These are phyloP conservation scores for Nemania sp. DNA, from an alignment of 2,329 filamentous ascomycete genomes.

Conservation along the genomic window DNA sequence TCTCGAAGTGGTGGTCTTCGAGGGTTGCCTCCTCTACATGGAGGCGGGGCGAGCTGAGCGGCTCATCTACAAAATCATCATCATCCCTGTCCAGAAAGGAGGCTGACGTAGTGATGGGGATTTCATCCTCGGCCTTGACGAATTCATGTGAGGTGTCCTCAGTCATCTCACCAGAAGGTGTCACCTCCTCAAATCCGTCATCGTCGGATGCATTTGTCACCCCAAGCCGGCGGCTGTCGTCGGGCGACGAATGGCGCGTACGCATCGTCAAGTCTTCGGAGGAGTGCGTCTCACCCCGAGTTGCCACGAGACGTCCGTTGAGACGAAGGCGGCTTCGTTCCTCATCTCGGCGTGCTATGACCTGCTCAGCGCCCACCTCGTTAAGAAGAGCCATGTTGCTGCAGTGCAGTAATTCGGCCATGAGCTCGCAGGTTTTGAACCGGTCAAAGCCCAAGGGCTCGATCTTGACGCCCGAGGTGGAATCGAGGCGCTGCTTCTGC, in stretches of 20 bases:
- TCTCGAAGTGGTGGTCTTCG: conserved; percentile 57
- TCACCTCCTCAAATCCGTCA: conserved; percentile 92
- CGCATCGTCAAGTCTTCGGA: conserved; percentile 68
- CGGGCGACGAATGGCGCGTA: conserved; percentile 51
- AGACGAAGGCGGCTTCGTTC: conserved; percentile 80
- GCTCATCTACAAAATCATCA: conserved; percentile 79
- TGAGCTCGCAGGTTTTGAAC: conserved; percentile 98
- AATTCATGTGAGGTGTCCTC: conserved; percentile 75
- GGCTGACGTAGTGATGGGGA: conserved; percentile 44
- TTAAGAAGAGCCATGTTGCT: conserved; percentile 98
- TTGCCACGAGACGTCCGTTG: conserved; percentile 71
- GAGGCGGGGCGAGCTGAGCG: conserved; percentile 70
- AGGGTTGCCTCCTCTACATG: conserved; percentile 63
- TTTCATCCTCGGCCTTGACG: conserved; percentile 62
- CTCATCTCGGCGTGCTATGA: conserved; percentile 77
- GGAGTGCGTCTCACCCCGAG: conserved; percentile 48
- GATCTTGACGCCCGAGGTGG: conserved; percentile 88
- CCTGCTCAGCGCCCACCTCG: conserved; percentile 84
- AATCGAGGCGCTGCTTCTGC: conserved; percentile 75
- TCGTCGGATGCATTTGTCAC: conserved; percentile 83
- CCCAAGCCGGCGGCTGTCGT: conserved; percentile 72
- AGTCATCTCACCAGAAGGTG: conserved; percentile 68
- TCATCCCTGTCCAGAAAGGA: conserved; percentile 64
- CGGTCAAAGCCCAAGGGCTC: conserved; percentile 95
- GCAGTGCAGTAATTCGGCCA: conserved; percentile 96